These are phyloP conservation scores for Fraxinus latifolia DNA, from an alignment of 305 asterid species.

Conservation along the genomic window DNA sequence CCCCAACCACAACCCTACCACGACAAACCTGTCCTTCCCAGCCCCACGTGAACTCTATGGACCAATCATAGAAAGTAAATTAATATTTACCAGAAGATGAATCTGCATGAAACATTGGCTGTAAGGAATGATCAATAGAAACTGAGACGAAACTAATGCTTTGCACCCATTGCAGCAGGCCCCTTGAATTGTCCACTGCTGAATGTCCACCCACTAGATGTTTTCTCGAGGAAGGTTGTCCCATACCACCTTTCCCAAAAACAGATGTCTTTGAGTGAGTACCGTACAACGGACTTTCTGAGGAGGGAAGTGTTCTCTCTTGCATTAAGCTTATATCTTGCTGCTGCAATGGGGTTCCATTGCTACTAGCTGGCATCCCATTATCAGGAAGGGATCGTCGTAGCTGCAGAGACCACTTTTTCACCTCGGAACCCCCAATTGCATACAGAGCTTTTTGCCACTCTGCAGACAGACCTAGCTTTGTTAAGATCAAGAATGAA, in stretches of 20 bases:
- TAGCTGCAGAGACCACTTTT: constrained; percentile 97
- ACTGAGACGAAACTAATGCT: constrained; percentile 88
- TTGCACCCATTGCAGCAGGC: constrained; percentile 91
- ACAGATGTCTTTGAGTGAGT: constrained; percentile 72
- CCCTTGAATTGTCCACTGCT: constrained; percentile 72
- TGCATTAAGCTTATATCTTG: constrained; percentile 84
- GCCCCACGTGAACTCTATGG: background rate
- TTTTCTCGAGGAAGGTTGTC: constrained; percentile 81
- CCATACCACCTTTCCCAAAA: constrained; percentile 78
- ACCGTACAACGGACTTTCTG: constrained; percentile 66
- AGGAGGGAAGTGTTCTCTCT: constrained; percentile 66
- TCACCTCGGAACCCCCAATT: constrained; percentile 92
- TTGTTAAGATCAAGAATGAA: constrained; percentile 20
- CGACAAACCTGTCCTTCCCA: background rate
- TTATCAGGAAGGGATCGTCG: constrained; percentile 76
- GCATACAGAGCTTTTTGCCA: constrained; percentile 99
- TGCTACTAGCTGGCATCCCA: constrained; percentile 79
- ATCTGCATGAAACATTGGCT: constrained; percentile 81
- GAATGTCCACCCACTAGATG: constrained; percentile 75
- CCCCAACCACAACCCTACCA: background rate
- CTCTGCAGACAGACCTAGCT: constrained; percentile 49
- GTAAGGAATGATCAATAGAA: constrained; percentile 90
- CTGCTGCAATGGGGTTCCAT: constrained; percentile 80
- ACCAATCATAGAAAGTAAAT: constrained; percentile 5
- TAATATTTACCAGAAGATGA: constrained; percentile 58